Base-by-base conservation (phyloP, 179 eudicot species). In the Vitellaria paradoxa region DNA sequence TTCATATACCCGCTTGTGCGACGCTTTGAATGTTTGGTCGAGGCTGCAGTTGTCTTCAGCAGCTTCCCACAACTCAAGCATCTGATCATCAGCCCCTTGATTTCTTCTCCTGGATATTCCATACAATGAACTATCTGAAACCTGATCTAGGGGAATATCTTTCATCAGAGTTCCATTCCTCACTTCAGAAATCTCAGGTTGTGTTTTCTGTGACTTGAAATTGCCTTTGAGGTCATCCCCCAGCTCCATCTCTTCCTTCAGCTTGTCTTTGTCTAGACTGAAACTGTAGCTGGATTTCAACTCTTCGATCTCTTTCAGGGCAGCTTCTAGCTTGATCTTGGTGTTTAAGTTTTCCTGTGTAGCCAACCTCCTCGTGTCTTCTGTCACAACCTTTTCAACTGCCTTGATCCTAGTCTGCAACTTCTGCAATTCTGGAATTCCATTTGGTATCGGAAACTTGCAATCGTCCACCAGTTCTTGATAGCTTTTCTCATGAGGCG, bases 11-110 rank as follows among this genome's bases (percentile, higher is more conserved):
- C 78, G 82, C 69, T 84, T 83, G 63, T 63, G 83, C 6, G 81
- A 80, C 59, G 82, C 85, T 12, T 79, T 82, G 30, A 75, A 79
- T 24, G 83, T 71, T 49, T 57, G 83, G 72, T 79, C 81, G 49
- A 68, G 77, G 79, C 23, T 68, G 46, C 77, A 75, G 65, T 75
- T 82, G n/a, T 84, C 67, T 81, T 89, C 91, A 1, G 89, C 87
- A 50, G 90, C 82, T 87, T 95, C 93, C 97, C 94, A 90, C n/a
- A 91, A 82, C 86, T 84, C 94, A 21, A 95, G 93, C 92, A 93
- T 95, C 79, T 85, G 88, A 80, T 95, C 95, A 73, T 87, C 89
- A 6, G 86, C 74, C 50, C 85, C 79, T 50, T 73, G 83, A 73
- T 72, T 85, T 65, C 84, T 85, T 81, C 89, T 86, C 78, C 82